Conservation (phyloP, 208 protist species). For the Balamuthia mandrillaris region DNA sequence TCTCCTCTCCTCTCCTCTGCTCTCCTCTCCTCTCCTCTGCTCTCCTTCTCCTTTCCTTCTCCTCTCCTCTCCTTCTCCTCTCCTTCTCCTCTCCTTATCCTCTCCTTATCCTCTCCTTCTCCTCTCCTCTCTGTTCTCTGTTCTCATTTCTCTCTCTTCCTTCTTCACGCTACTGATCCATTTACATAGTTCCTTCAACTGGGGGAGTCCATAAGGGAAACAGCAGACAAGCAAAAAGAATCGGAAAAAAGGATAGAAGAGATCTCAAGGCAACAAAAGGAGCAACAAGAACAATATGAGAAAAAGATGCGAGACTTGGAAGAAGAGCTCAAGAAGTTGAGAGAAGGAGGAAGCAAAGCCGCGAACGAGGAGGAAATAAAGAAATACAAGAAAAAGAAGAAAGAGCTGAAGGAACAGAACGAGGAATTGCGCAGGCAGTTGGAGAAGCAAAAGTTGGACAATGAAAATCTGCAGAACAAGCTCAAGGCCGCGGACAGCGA, state of each 20-base stretch:
- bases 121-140: neutral
- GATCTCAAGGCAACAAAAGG: neutral
- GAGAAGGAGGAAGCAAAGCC: neutral
- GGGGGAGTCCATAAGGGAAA: too few relatives aligned
- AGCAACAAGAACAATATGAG: constrained; percentile 19
- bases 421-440: neutral
- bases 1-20: too few relatives aligned
- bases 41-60: too few relatives aligned
- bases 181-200: too few relatives aligned
- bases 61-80: too few relatives aligned
- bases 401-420: neutral
- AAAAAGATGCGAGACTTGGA: constrained; percentile 36
- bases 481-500: neutral
- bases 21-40: too few relatives aligned
- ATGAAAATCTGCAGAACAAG: constrained; percentile 15
- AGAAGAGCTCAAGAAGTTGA: constrained; percentile 8
- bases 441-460: neutral
- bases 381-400: neutral
- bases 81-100: too few relatives aligned
- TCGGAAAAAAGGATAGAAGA: neutral
- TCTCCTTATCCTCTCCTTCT: neutral
- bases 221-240: neutral
- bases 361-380: neutral
- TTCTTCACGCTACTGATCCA: too few relatives aligned
- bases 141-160: neutral